A percentile compares a stretch with the other conserved stretches of the same genome.
These are phyloP conservation scores for Auxenochlorella pyrenoidosa DNA, from an alignment of 139 green algal species.

Conservation along the genomic window DNA sequence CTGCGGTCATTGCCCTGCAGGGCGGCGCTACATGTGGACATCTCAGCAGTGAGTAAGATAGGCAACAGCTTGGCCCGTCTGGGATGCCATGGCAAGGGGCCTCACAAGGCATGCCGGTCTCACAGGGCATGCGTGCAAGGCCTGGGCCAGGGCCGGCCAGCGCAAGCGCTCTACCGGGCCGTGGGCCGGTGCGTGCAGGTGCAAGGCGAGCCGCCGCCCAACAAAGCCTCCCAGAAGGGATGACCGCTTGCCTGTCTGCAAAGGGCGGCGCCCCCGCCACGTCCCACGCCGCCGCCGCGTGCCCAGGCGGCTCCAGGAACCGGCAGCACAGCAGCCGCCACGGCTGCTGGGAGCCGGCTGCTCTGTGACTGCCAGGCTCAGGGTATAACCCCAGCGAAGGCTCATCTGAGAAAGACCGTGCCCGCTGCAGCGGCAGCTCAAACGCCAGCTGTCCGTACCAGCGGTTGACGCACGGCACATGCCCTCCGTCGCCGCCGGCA, in stretches of 20 bases:
- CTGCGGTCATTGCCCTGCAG: not conserved
- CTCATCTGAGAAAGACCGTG: not conserved
- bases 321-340: not conserved
- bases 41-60: too few relatives aligned
- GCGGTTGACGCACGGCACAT: slow-evolving; percentile 8
- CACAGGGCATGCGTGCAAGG: not conserved
- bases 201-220: too few relatives aligned
- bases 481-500: not conserved
- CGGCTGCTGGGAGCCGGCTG: not conserved
- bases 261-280: not conserved
- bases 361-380: not conserved
- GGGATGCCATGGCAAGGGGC: too few relatives aligned
- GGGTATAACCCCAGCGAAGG: not conserved
- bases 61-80: not conserved
- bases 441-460: not conserved
- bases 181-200: too few relatives aligned
- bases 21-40: not conserved
- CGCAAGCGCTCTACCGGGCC: too few relatives aligned
- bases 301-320: not conserved
- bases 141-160: not conserved
- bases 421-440: not conserved
- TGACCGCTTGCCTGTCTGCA: not conserved
- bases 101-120: too few relatives aligned
- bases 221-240: not conserved
- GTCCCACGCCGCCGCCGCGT: not conserved